Evolutionary conservation across 2,329 filamentous ascomycete species (phyloP).

Genomic region (Fusarium sp.): DNA sequence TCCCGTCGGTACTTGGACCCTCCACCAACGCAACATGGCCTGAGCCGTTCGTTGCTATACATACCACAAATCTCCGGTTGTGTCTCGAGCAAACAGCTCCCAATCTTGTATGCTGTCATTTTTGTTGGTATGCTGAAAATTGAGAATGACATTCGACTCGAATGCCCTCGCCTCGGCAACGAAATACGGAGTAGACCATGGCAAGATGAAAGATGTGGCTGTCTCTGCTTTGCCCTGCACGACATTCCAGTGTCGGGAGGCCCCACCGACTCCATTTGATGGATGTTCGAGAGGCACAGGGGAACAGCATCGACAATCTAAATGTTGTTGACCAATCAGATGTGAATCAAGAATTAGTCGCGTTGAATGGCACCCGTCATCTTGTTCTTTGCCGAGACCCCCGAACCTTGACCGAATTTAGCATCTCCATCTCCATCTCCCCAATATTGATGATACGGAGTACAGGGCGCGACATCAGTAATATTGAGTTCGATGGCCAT

Average conservation of each 20-base stretch:
- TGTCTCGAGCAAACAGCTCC: background rate
- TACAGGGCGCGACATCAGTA: background rate
- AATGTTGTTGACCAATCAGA: constrained; percentile 32
- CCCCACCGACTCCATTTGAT: constrained; percentile 37
- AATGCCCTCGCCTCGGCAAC: constrained; percentile 2
- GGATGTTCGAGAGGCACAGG: constrained; percentile 5
- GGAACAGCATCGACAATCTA: constrained; percentile 29
- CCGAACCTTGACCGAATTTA: constrained; percentile 35
- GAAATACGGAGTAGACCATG: background rate
- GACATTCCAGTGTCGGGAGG: constrained; percentile 35
- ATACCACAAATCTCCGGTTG: constrained; percentile 8
- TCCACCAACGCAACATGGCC: constrained; percentile 20
- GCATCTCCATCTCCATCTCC: constrained; percentile 24
- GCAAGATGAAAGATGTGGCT: constrained; percentile 28
- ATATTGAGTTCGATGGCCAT: background rate
- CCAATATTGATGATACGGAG: background rate
- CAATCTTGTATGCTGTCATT: background rate
- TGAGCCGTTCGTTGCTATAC: constrained; percentile 17
- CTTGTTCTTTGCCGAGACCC: constrained; percentile 31
- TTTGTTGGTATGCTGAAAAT: background rate
- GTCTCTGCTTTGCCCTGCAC: constrained; percentile 38
- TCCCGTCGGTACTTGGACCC: constrained; percentile 39
- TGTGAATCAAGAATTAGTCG: background rate
- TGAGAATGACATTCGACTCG: background rate
- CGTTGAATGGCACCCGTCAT: constrained; percentile 13